phyloP scores from a whole-genome alignment of 2,329 filamentous ascomycete species.

The Blastomyces emzantsi region DNA sequence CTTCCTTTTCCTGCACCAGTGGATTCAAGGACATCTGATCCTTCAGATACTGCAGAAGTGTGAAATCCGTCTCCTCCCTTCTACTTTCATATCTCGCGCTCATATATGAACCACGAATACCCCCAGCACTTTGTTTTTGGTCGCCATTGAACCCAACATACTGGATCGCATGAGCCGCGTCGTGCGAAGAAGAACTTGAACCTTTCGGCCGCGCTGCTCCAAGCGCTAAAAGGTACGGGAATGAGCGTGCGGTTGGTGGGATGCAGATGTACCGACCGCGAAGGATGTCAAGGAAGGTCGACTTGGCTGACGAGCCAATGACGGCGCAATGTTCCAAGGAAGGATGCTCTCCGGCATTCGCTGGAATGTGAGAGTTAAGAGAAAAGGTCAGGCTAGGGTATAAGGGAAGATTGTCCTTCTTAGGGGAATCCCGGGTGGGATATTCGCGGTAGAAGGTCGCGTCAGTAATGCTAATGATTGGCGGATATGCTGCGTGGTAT shows the following conservation, averaged over 20 bases:
- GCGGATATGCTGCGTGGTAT: conserved; percentile 21
- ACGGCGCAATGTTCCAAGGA: conserved; percentile 66
- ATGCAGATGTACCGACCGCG: conserved; percentile 65
- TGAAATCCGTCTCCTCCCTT: conserved; percentile 80
- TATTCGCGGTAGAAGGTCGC: conserved; percentile 77
- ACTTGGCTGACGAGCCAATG: conserved; percentile 70
- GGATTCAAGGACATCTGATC: conserved; percentile 80
- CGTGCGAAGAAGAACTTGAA: conserved; percentile 39
- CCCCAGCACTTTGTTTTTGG: conserved; percentile 42
- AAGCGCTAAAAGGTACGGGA: conserved; percentile 63
- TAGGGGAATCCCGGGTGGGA: conserved; percentile 44
- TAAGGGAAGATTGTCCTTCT: conserved; percentile 57
- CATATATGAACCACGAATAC: conserved; percentile 63
- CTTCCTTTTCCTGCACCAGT: conserved; percentile 45
- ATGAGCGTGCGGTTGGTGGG: conserved; percentile 66
- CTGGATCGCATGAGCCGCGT: conserved; percentile 60
- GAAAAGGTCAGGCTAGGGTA: conserved; percentile 64
- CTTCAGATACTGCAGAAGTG: conserved; percentile 67
- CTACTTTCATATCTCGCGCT: conserved; percentile 85
- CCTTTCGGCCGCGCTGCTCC: conserved; percentile 49
- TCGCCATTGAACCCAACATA: conserved; percentile 88
- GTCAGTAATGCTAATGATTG: conserved; percentile 63
- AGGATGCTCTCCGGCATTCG: conserved; percentile 14
- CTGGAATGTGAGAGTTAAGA: conserved; percentile 46
- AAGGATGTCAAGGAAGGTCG: conserved; percentile 70